phyloP scores from a whole-genome alignment of 2,329 filamentous ascomycete species.

The Talaromyces albobiverticillius region DNA sequence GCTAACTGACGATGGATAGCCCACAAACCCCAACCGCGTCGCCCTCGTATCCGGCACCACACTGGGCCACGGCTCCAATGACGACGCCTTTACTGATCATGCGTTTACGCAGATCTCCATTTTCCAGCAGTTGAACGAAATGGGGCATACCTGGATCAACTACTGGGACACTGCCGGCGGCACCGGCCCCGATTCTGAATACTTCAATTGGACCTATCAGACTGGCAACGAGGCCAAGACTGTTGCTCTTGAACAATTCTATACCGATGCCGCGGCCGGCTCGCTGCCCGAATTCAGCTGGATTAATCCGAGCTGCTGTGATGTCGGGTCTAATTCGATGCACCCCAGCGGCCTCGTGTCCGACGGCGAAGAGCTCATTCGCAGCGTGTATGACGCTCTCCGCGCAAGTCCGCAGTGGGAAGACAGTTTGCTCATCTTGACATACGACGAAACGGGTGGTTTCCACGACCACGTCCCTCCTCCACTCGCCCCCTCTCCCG shows the following conservation, averaged over 20 bases:
- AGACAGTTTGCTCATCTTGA: constrained; percentile 47
- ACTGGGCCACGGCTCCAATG: constrained; percentile 38
- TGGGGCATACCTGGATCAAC: constrained; percentile 45
- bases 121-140: constrained; percentile 41
- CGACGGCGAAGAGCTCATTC: constrained; percentile 45
- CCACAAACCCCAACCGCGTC: constrained; percentile 38
- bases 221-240: constrained; percentile 26
- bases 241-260: constrained; percentile 37
- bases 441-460: constrained; percentile 49
- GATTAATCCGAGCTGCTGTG: constrained; percentile 40
- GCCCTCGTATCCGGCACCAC: constrained; percentile 41
- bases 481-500: constrained; percentile 40
- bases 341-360: constrained; percentile 45
- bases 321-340: constrained; percentile 46
- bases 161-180: constrained; percentile 45
- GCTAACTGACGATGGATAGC: constrained; percentile 12
- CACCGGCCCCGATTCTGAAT: constrained; percentile 44
- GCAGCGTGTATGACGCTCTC: constrained; percentile 46
- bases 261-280: constrained; percentile 44
- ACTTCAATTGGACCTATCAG: constrained; percentile 42
- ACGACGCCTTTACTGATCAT: constrained; percentile 31
- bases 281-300: constrained; percentile 46
- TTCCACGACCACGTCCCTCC: constrained; percentile 49
- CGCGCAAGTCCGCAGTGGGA: constrained; percentile 47
- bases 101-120: constrained; percentile 38